Base-by-base conservation (phyloP, 2,329 filamentous ascomycete species). In the Aspergillus cejpii region DNA sequence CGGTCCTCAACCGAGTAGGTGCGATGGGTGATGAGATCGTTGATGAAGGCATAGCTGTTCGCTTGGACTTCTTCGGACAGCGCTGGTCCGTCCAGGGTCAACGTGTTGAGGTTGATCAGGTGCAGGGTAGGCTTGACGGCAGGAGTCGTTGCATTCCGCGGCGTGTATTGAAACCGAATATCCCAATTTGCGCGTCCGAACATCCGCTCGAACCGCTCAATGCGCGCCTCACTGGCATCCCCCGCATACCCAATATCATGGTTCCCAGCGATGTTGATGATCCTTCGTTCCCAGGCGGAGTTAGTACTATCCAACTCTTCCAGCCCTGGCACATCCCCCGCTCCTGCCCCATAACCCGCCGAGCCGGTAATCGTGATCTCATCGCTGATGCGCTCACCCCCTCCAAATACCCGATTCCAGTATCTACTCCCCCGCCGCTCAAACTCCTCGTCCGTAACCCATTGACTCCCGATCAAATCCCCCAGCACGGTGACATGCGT, bases 161-260 rank as follows among this genome's bases (percentile, higher is more conserved):
- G 76, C 51, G 43, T 79, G 76, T 48, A 84, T 63, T 64, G 61
- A 80, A 97, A 81, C 26, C 83, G 79, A 8, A 94, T 76, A 60
- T 94, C 89, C 76, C 94, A 98, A 64, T 97, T 94, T 14, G 86
- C 81, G 52, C 82, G 86, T 45, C 92, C 92, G 70, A 94, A 98
- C 1, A 79, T 78, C 17, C 77, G 75, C 68, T 95, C 89, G 62
- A 97, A 98, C 1, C 92, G 79, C 21, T 79, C 73, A 43, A 96
- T 74, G 3, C 89, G 80, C 49, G 80, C 75, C n/a, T 76, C 70
- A 31, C 84, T 88, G 49, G 97, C 76, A 65, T 98, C 92, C 2
- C 92, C 92, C 0, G 90, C 88, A 63, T 98, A 98, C 26, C 92
- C 92, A 59, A 98, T 83, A 65, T 98, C 92, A 63, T 98, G 92